These are phyloP conservation scores for Ambrosia trifida DNA, from an alignment of 129 eudicot species.

Conservation along the genomic window DNA sequence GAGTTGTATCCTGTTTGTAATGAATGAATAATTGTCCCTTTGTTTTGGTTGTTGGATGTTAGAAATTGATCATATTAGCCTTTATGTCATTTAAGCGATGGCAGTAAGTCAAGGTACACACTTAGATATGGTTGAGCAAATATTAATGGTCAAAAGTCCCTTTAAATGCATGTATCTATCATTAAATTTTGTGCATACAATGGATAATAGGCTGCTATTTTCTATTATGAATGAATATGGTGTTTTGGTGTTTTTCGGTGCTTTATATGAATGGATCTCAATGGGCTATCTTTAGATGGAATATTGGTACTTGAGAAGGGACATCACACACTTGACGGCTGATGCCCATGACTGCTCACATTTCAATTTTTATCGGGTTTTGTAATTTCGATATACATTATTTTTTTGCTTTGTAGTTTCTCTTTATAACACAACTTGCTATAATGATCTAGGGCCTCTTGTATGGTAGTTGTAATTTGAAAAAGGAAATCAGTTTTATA, in stretches of 20 bases:
- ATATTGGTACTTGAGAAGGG: conserved; percentile 64
- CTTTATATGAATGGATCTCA: conserved; percentile 54
- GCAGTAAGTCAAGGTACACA: neutral
- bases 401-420: conserved; percentile 2
- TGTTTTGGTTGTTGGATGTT: conserved; percentile 9
- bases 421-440: conserved; percentile 2
- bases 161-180: neutral
- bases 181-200: neutral
- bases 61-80: neutral
- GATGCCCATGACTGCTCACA: conserved; percentile 60
- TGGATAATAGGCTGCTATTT: neutral
- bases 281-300: conserved; percentile 70
- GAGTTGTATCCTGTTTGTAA: neutral
- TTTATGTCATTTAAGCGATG: neutral
- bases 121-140: neutral
- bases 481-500: neutral
- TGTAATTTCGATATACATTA: too few species aligned
- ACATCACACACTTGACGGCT: conserved; percentile 52
- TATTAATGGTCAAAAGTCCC: neutral
- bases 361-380: conserved; percentile 15
- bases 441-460: conserved; percentile 18
- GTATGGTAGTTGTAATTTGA: conserved; percentile 2
- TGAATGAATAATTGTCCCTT: neutral
- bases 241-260: neutral
- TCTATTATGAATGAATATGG: neutral